A percentile compares a stretch with the other conserved stretches of the same genome.
Evolutionary conservation across 1,139 yeast species (phyloP).

Genomic region (Hanseniaspora gamundiae): DNA sequence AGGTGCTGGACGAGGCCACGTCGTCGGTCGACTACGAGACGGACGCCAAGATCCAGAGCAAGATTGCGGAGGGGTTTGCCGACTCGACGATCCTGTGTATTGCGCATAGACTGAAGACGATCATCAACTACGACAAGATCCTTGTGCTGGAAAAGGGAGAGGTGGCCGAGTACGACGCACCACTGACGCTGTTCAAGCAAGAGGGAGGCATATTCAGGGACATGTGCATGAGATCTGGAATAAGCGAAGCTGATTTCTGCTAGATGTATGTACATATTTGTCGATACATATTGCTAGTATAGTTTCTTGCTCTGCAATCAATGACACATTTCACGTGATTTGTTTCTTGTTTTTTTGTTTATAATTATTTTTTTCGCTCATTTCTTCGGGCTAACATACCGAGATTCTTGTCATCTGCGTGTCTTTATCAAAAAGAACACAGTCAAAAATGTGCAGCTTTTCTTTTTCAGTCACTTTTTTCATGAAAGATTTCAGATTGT

Average conservation of each 20-base stretch:
- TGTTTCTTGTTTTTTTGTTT: not conserved
- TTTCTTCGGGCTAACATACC: not conserved
- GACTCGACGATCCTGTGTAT: conserved; percentile 61
- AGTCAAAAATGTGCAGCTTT: no score
- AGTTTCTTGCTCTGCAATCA: not conserved
- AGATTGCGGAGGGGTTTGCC: conserved; percentile 48
- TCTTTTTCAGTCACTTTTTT: no score
- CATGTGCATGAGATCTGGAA: conserved; percentile 50
- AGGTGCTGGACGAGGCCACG: conserved; percentile 76
- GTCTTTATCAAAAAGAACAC: no score
- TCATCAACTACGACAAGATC: conserved; percentile 50
- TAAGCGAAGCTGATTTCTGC: conserved; percentile 29
- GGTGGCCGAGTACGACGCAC: conserved; percentile 48
- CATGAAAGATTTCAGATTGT: no score
- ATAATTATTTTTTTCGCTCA: no score
- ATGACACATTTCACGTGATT: not conserved
- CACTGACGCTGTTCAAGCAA: conserved; percentile 33
- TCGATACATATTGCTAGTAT: no score
- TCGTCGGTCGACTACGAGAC: conserved; percentile 73
- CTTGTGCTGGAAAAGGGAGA: conserved; percentile 56
- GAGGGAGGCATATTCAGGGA: conserved; percentile 39
- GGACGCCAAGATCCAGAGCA: conserved; percentile 55
- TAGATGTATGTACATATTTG: no score
- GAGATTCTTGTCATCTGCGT: no score
- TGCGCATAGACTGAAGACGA: conserved; percentile 67